Conservation (phyloP, 805 yeast species). For the Komagataella pastoris region DNA sequence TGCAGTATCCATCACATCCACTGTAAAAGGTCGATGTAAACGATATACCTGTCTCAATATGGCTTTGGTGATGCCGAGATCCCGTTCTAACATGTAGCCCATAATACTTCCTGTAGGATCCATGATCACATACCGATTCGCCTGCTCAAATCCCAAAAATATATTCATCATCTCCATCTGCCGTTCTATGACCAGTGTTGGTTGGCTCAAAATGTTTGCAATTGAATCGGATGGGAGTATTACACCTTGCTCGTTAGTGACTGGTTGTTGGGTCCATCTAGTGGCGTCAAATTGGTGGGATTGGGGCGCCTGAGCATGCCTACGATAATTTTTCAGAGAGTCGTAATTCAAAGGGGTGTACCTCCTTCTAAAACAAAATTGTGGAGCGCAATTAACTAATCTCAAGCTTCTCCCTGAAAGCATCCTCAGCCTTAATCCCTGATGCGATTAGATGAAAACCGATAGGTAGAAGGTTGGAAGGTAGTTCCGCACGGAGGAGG, state of each 20-base stretch:
- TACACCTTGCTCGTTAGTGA: constrained; percentile 19
- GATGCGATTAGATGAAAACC: neutral
- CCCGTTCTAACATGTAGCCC: constrained; percentile 78
- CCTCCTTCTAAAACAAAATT: neutral
- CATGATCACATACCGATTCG: constrained; percentile 64
- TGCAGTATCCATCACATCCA: constrained; percentile 53
- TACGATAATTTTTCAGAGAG: neutral
- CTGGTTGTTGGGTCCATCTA: neutral
- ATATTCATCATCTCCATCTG: constrained; percentile 82
- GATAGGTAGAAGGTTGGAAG: neutral
- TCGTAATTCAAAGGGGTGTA: neutral
- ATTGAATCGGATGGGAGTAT: constrained; percentile 47
- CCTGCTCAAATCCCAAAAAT: constrained; percentile 83
- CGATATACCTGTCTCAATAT: constrained; percentile 75
- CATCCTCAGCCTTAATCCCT: neutral
- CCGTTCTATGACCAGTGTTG: constrained; percentile 78
- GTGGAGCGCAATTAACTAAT: neutral
- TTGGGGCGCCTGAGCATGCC: neutral
- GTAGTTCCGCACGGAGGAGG: neutral
- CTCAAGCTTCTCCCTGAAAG: neutral
- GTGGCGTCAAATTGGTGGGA: neutral
- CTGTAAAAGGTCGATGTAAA: constrained; percentile 75
- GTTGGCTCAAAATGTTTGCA: constrained; percentile 53
- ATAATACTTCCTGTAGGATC: constrained; percentile 60
- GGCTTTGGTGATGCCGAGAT: constrained; percentile 51